These are phyloP conservation scores for Backusella westeae DNA, from an alignment of 192 early-diverging fungal species.

Conservation along the genomic window DNA sequence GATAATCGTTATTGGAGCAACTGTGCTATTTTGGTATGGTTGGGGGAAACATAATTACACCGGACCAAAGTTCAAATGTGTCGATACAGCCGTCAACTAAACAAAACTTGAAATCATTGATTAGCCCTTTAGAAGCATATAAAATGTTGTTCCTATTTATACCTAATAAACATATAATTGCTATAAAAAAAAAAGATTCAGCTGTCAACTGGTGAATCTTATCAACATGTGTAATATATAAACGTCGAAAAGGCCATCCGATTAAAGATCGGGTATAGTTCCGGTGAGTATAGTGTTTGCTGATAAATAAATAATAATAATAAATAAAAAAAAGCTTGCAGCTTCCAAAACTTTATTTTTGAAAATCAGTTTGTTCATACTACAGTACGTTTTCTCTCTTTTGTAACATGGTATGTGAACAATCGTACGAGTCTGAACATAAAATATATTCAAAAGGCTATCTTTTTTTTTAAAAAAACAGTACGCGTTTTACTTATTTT, in stretches of 20 bases:
- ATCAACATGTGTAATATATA: background rate
- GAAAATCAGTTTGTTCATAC: background rate
- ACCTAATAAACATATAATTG: too few relatives aligned
- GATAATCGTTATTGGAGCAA: background rate
- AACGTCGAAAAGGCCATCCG: background rate
- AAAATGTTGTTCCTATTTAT: background rate
- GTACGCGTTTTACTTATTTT: background rate
- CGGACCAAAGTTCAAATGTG: background rate
- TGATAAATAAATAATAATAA: too few relatives aligned
- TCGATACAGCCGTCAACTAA: background rate
- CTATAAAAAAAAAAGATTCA: too few relatives aligned
- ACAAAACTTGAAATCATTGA: background rate
- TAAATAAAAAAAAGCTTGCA: background rate
- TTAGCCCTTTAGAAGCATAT: background rate
- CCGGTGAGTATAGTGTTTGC: background rate
- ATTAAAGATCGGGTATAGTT: background rate
- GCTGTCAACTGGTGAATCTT: too few relatives aligned
- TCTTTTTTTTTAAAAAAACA: background rate
- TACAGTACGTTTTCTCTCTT: too few relatives aligned
- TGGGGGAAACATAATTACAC: slow-evolving; percentile 16
- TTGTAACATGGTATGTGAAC: background rate
- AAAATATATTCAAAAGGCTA: background rate
- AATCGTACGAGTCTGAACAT: background rate
- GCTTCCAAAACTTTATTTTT: background rate
- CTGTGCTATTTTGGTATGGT: background rate